A percentile compares a stretch with the other conserved stretches of the same genome.
Evolutionary conservation across 2,329 filamentous ascomycete species (phyloP).

Genomic region (Exophiala aquamarina): DNA sequence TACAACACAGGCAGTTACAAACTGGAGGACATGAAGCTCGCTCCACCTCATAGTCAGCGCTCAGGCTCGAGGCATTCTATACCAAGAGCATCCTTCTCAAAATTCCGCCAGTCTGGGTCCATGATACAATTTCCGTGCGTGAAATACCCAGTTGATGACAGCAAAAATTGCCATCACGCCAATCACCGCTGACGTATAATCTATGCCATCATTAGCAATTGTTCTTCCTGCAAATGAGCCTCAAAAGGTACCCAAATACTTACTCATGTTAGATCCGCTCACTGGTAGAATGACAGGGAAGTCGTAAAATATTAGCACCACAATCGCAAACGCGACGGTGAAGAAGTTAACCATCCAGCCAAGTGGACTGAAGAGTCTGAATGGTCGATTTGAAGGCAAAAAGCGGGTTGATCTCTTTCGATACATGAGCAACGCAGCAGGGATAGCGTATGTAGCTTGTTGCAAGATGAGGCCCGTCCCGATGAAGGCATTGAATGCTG

Average conservation of each 20-base stretch:
- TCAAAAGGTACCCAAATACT: constrained; percentile 7
- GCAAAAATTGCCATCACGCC: constrained; percentile 26
- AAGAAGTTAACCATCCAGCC: constrained; percentile 32
- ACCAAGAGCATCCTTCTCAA: not conserved
- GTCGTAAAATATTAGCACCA: constrained; percentile 33
- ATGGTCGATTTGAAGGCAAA: constrained; percentile 19
- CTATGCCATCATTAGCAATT: constrained; percentile 7
- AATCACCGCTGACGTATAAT: constrained; percentile 26
- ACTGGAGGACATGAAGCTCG: too few relatives aligned
- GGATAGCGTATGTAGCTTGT: constrained; percentile 30
- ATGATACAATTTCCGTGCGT: constrained; percentile 24
- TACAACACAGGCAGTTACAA: too few relatives aligned
- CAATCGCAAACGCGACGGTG: constrained; percentile 28
- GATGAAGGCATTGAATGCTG: constrained; percentile 32
- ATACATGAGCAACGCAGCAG: constrained; percentile 31
- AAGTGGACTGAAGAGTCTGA: constrained; percentile 15
- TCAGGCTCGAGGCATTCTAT: not conserved
- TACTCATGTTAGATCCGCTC: constrained; percentile 33
- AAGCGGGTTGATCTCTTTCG: constrained; percentile 28
- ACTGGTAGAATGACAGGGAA: constrained; percentile 33
- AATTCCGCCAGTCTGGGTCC: constrained; percentile 21
- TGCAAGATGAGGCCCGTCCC: constrained; percentile 26
- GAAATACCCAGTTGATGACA: constrained; percentile 26
- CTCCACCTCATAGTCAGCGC: too few relatives aligned
- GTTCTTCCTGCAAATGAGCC: not conserved